Conservation (phyloP, 1,284 basidiomycete species). For the Thecaphora thlaspeos region DNA sequence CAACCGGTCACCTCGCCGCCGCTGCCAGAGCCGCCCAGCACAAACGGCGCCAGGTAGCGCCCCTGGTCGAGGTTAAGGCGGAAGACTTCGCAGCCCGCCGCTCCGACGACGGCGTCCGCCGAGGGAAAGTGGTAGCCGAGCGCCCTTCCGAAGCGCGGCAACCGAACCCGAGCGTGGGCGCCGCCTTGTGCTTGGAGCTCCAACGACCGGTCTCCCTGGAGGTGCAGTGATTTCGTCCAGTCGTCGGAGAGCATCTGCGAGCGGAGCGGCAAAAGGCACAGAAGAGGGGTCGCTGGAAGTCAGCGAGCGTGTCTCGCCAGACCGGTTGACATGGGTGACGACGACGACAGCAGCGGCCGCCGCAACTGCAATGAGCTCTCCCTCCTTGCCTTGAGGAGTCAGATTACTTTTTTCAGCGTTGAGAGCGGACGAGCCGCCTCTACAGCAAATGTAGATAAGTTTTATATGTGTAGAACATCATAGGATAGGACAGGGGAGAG, state of each 20-base stretch:
- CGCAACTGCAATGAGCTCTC: neutral
- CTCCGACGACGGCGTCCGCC: constrained; percentile 74
- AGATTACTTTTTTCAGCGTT: constrained; percentile 37
- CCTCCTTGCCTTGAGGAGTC: constrained; percentile 5
- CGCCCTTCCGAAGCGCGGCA: constrained; percentile 89
- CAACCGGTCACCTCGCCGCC: constrained; percentile 69
- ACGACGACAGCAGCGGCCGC: neutral
- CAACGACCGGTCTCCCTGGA: constrained; percentile 92
- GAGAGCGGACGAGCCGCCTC: constrained; percentile 11
- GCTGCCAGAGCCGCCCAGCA: constrained; percentile 35
- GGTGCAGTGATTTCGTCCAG: constrained; percentile 97
- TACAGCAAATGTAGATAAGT: constrained; percentile 52
- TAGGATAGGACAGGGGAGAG: neutral
- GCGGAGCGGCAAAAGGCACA: neutral
- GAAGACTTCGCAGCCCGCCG: constrained; percentile 80
- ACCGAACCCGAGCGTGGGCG: constrained; percentile 84
- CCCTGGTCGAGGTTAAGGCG: constrained; percentile 95
- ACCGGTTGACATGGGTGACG: no score
- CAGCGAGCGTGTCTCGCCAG: no score
- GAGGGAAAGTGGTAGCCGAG: constrained; percentile 86
- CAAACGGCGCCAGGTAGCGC: constrained; percentile 66
- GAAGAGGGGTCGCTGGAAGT: no score
- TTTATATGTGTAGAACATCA: constrained; percentile 33
- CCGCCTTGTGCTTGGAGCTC: constrained; percentile 93
- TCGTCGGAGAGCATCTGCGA: constrained; percentile 87